phyloP scores from a whole-genome alignment of 768 basidiomycete genomes.

The Lactarius akahatsu region DNA sequence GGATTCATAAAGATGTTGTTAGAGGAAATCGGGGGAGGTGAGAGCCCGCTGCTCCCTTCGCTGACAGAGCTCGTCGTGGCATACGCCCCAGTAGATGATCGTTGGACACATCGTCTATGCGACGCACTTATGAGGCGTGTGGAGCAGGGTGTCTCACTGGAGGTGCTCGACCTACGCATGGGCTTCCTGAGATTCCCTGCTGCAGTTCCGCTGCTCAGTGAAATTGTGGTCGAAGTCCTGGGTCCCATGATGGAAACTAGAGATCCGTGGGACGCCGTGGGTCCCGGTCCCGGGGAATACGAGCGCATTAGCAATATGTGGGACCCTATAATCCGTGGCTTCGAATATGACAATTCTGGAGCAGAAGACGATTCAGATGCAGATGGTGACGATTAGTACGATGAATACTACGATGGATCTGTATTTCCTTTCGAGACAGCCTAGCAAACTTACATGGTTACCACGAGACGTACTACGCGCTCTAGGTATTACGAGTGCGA shows the following conservation, averaged over 20 bases:
- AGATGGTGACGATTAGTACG: too few relatives aligned
- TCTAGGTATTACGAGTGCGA: too few relatives aligned
- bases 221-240: neutral
- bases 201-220: neutral
- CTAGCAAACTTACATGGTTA: too few relatives aligned
- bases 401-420: too few relatives aligned
- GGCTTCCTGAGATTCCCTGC: neutral
- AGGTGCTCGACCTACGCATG: neutral
- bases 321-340: neutral
- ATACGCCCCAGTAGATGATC: too few relatives aligned
- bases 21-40: neutral
- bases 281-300: too few relatives aligned
- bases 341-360: neutral
- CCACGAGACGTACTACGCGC: too few relatives aligned
- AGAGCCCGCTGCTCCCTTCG: neutral
- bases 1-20: neutral
- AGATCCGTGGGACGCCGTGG: too few relatives aligned
- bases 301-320: neutral
- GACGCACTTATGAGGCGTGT: neutral
- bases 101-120: neutral
- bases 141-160: neutral
- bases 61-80: neutral
- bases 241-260: neutral
- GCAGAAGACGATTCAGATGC: neutral
- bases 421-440: too few relatives aligned